Evolutionary conservation across 306 rosid species (phyloP).

Genomic region (Luffa acutangula): DNA sequence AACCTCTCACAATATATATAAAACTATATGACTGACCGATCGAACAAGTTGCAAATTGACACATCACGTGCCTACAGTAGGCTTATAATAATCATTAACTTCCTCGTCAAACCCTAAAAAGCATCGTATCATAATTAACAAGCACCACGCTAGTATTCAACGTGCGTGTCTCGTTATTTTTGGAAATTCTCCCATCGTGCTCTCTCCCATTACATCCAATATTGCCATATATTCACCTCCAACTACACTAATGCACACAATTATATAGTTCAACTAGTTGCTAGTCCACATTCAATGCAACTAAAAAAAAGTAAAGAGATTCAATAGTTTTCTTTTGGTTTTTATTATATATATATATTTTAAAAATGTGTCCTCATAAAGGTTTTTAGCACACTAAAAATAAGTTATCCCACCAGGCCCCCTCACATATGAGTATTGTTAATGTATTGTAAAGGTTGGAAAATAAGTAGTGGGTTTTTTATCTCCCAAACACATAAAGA

Average conservation of each 20-base stretch:
- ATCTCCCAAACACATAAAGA: background rate
- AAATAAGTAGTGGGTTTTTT: conserved; percentile 4
- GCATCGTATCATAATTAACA: no score
- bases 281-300: background rate
- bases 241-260: background rate
- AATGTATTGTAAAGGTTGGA: background rate
- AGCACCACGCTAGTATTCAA: no score
- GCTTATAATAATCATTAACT: no score
- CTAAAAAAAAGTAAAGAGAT: background rate
- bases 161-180: no score
- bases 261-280: background rate
- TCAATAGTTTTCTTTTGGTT: background rate
- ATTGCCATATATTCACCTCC: background rate
- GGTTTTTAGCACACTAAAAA: background rate
- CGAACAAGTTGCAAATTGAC: no score
- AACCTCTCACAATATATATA: no score
- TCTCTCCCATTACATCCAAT: background rate
- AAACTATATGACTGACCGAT: no score
- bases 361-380: background rate
- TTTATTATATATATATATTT: background rate
- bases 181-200: background rate
- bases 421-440: background rate
- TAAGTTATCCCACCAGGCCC: background rate
- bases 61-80: no score
- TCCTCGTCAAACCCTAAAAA: background rate